These are phyloP conservation scores for Thermothelomyces thermophilus DNA, from an alignment of 2,329 filamentous ascomycete genomes.

Conservation along the genomic window DNA sequence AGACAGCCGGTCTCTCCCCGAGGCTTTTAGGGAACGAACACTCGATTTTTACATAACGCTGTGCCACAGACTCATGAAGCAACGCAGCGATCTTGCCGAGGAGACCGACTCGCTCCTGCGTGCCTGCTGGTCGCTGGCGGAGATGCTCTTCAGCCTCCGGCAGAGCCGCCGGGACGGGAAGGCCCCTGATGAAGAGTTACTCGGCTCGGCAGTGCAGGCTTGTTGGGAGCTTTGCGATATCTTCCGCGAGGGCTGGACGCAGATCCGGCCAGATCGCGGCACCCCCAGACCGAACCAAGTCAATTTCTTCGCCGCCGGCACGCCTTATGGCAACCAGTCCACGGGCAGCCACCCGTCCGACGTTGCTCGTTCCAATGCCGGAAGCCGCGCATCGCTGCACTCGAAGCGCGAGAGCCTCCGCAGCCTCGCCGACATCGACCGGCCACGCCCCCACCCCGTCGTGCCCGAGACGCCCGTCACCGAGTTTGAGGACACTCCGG, in stretches of 20 bases:
- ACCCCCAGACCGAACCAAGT: constrained; percentile 78
- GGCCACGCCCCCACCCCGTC: constrained; percentile 39
- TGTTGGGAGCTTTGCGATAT: constrained; percentile 94
- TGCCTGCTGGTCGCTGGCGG: constrained; percentile 83
- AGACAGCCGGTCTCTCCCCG: constrained; percentile 68
- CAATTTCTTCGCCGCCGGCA: constrained; percentile 54
- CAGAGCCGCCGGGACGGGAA: constrained; percentile 72
- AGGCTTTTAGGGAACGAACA: constrained; percentile 81
- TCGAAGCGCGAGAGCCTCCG: constrained; percentile 50
- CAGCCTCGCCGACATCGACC: constrained; percentile 41
- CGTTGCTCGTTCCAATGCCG: constrained; percentile 29
- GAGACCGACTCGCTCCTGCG: constrained; percentile 79
- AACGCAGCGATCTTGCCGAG: constrained; percentile 67
- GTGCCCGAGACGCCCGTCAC: constrained; percentile 88
- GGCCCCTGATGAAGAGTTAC: constrained; percentile 70
- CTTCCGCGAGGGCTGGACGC: constrained; percentile 87
- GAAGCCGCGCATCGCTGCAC: constrained; percentile 43
- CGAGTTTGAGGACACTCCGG: constrained; percentile 85
- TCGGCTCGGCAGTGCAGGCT: constrained; percentile 82
- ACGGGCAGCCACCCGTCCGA: constrained; percentile 26
- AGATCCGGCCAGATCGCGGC: constrained; percentile 75
- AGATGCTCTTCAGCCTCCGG: constrained; percentile 86
- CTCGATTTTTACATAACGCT: constrained; percentile 91
- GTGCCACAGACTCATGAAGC: constrained; percentile 95
- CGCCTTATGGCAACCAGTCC: constrained; percentile 29